These are phyloP conservation scores for Epichloe hybrida DNA, from an alignment of 2,329 filamentous ascomycete species.

Conservation along the genomic window DNA sequence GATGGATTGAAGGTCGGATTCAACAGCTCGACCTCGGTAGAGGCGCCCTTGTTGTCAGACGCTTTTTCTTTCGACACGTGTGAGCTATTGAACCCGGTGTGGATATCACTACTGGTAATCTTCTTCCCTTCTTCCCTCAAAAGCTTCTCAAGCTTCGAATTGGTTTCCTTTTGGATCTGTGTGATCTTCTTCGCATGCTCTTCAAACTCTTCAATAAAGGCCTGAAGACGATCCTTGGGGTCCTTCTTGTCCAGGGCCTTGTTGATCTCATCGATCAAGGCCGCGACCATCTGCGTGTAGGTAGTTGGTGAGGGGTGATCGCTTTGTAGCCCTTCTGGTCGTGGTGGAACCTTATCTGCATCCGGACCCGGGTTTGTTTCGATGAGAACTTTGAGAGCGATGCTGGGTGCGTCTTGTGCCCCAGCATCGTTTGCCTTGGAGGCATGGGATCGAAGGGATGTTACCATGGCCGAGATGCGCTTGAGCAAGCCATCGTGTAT, in stretches of 20 bases:
- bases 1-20: conserved; percentile 44
- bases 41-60: conserved; percentile 31
- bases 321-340: conserved; percentile 67
- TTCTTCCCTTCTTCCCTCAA: conserved; percentile 77
- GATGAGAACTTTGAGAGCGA: conserved; percentile 82
- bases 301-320: conserved; percentile 62
- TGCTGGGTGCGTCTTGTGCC: conserved; percentile 53
- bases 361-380: conserved; percentile 60
- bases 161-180: conserved; percentile 61
- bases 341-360: conserved; percentile 59
- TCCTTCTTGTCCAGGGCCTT: conserved; percentile 67
- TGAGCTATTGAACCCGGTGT: conserved; percentile 83
- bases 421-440: conserved; percentile 42
- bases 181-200: conserved; percentile 67
- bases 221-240: conserved; percentile 52
- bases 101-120: conserved; percentile 84
- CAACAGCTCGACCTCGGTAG: conserved; percentile 54
- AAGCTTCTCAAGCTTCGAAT: conserved; percentile 61
- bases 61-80: conserved; percentile 53
- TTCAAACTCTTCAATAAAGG: conserved; percentile 66
- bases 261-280: conserved; percentile 87
- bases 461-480: conserved; percentile 69
- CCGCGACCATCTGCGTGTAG: conserved; percentile 97
- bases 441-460: conserved; percentile 60
- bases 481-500: conserved; percentile 84